Percentiles rank a stretch among this genome's conserved stretches.
Conservation (phyloP, 129 eudicot species). For the Lactuca saligna region DNA sequence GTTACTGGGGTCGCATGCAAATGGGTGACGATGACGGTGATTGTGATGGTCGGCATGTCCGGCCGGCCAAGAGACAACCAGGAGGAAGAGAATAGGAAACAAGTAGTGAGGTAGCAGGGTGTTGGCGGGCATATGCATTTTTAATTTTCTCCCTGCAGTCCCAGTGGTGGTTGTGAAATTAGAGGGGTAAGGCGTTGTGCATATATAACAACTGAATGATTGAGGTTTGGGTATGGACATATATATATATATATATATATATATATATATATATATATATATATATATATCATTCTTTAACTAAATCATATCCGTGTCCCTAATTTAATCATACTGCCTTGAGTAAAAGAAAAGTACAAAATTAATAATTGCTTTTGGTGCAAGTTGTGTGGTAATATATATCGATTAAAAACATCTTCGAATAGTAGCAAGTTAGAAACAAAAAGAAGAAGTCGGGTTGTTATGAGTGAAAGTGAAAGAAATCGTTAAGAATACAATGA, state of each 20-base stretch:
- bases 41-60: slow-evolving; percentile 15
- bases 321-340: background rate
- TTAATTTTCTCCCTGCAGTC: background rate
- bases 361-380: slow-evolving; percentile 32
- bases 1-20: slow-evolving; percentile 58
- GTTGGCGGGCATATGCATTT: slow-evolving; percentile 27
- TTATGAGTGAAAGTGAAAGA: slow-evolving; percentile 14
- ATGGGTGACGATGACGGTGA: slow-evolving; percentile 23
- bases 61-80: slow-evolving; percentile 10
- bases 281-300: background rate
- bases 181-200: slow-evolving; percentile 11
- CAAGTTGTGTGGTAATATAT: slow-evolving; percentile 16
- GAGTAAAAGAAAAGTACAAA: background rate
- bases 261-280: slow-evolving; percentile 13
- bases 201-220: slow-evolving; percentile 12
- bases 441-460: slow-evolving; percentile 19
- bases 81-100: slow-evolving; percentile 7
- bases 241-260: background rate
- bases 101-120: slow-evolving; percentile 1
- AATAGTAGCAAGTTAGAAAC: background rate
- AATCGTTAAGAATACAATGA: background rate
- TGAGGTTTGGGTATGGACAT: slow-evolving; percentile 26
- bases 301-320: background rate
- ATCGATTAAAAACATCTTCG: background rate
- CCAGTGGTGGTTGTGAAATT: slow-evolving; percentile 6